Percentiles rank a stretch among this genome's conserved stretches.
Conservation (phyloP, 768 basidiomycete species). For the Rhizopogon roseolus region DNA sequence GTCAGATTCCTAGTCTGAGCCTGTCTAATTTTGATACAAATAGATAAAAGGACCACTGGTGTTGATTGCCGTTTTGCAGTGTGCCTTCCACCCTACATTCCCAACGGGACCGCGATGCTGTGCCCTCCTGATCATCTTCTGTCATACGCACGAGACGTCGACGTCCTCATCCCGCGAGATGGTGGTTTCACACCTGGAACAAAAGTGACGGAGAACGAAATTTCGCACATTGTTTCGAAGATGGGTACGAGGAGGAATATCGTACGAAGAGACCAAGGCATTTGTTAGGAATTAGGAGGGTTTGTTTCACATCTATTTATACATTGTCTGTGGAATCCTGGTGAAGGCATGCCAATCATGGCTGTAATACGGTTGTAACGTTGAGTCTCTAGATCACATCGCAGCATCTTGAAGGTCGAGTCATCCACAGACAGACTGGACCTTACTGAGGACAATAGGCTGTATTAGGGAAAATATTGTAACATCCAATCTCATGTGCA, state of each 20-base stretch:
- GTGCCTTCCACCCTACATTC: background rate
- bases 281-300: too few relatives aligned
- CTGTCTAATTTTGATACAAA: background rate
- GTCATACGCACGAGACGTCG: background rate
- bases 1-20: too few relatives aligned
- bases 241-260: background rate
- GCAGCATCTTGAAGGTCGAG: too few relatives aligned
- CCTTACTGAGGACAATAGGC: too few relatives aligned
- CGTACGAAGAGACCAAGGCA: too few relatives aligned
- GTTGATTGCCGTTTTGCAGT: background rate
- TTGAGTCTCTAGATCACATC: background rate
- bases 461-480: too few relatives aligned
- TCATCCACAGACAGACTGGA: background rate
- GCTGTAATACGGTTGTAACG: too few relatives aligned
- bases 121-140: background rate
- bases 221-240: conserved; percentile 51
- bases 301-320: background rate
- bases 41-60: background rate
- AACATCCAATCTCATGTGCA: too few relatives aligned
- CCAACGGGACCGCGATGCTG: too few relatives aligned
- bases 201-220: conserved; percentile 26
- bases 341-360: background rate
- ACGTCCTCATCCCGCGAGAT: background rate
- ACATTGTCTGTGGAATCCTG: background rate
- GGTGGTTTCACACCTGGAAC: background rate